Base-by-base conservation (phyloP, 306 rosid species). In the Betula pendula region DNA sequence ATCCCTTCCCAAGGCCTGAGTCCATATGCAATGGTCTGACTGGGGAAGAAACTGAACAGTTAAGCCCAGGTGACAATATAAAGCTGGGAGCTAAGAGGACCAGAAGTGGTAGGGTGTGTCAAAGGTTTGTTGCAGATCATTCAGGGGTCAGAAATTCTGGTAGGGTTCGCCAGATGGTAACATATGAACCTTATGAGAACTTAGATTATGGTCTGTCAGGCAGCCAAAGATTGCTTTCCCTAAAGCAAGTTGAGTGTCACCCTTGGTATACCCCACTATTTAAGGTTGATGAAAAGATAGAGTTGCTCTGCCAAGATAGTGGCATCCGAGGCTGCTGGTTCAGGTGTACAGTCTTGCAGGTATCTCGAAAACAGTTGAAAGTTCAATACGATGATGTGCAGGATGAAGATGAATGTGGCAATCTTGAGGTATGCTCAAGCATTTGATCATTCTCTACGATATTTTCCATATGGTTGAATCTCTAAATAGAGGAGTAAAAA, bases 241-340 rank as follows among this genome's bases (percentile, higher is more conserved):
- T 69, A 67, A 91, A 91, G 75, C 82, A 81, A 76, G 82, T 79
- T 55, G 87, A 86, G 29, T 84, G 78, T 81, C 85, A 80, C 74
- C 90, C 88, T 68, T 77, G 80, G 86, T 86, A 77, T 82, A 78
- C 72, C 72, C 76, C 82, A 67, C 62, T 51, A 7, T 90, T 84
- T 81, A 83, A 92, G 80, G 87, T 89, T 80, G 85, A 88, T 68
- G 92, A 89, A 81, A 91, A 90, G 88, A 86, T 95, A 82, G 99
- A 95, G 87, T 71, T 92, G 80, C 91, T 95, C 67, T 92, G 97
- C 89, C 99, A 92, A 84, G 99, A 95, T 83, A 95, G 99, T 74
- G 99, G 99, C 84, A 95, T 95, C 81, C 86, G 97, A 79, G 99
- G 99, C 78, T 95, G 99, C 88, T 95, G 99, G 99, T 95, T 95